Evolutionary conservation across 768 basidiomycete species (phyloP), one percentile per base, ranked within the genome.

Genomic region (Coprinopsis marcescibilis): DNA sequence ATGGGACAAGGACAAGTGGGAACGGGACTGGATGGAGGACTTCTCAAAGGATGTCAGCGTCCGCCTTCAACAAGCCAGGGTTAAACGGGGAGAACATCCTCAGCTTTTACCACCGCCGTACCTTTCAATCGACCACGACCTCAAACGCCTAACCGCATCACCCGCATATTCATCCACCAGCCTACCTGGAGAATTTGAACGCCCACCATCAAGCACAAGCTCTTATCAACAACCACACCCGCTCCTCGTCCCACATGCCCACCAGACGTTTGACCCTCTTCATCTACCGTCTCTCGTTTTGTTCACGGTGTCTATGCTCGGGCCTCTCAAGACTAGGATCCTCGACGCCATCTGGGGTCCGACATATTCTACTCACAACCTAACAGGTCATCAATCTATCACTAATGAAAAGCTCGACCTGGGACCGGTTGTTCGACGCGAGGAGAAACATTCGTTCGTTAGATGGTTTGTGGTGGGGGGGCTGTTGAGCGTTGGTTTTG

Each of bases 1-100:
- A 2, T 85, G 82, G 83, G 72, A 75, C 57, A 81, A 82, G 63
- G 71, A 72, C 13, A 71, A 65, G 40, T 85, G 83, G 83, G 83
- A 85, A 57, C 68, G 75, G 2, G 77, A 83, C 54, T 85, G 81
- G 81, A 76, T 78, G 54, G 62, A 62, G 13, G 65, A 63, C 26
- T 65, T 85, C n/a, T 84, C 83, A 15, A 67, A 70, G 29, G 81
- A 85, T 42, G 81, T 83, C 26, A 78, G 81, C 11, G 61, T 61
- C 33, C 65, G 76, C 13, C 50, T 75, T 41, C 70, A 76, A 24
- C 68, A 76, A 17, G 19, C 12, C 12, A 17, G 17, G 11, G 5
- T 8, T 5, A 40, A 15, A 24, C 38, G 38, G 6, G 6, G 21
- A 4, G 38, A 24, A 40, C 8, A n/a, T n/a, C n/a, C n/a, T 36